Evolutionary conservation across 192 early-diverging fungal species (phyloP), one percentile per base, ranked within the genome.

Genomic region (Chytriomyces confervae): DNA sequence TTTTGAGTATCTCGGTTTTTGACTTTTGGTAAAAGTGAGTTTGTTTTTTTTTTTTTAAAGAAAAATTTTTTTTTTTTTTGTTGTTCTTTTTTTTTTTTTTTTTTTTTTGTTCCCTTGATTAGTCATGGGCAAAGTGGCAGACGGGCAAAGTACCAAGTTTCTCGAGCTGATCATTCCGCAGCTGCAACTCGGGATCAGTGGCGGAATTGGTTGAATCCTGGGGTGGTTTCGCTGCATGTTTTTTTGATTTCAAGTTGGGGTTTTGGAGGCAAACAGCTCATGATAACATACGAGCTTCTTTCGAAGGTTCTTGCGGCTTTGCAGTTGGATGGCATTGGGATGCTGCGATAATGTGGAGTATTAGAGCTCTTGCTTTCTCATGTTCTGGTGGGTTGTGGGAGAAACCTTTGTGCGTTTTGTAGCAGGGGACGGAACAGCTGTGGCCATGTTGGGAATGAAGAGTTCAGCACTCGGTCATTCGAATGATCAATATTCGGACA

Each of bases 381-480:
- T 18, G 62, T 29, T 11, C 62, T 23, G 18, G 62, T 64, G 11
- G 11, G 13, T 11, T n/a, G 18, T 3, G 27, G 10, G 11, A 13
- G 11, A 13, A 68, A 68, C 66, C 66, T 48, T 46, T 68, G 66
- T 68, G 66, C 9, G 9, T 20, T 36, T 68, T 68, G 66, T 18
- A 68, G 43, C 66, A 68, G 47, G 66, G 45, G 11, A 68, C 66
- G 29, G 66, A 68, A 13, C 66, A 68, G 66, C 66, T 57, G 53
- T 63, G 23, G 62, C 10, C 23, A 1, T 20, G 11, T 20, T 50
- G 47, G n/a, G 66, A 13, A 18, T 46, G 66, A 48, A n/a, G 1
- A 27, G 11, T 36, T 27, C 66, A 45, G 20, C 18, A 27, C 3
- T 64, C 62, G 36, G 36, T 5, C 29, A n/a, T 64, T 29, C 62